Percentiles rank a stretch among this genome's conserved stretches.
These are phyloP conservation scores for Trichoderma pleuroti DNA, from an alignment of 2,329 filamentous ascomycete species.

Conservation along the genomic window DNA sequence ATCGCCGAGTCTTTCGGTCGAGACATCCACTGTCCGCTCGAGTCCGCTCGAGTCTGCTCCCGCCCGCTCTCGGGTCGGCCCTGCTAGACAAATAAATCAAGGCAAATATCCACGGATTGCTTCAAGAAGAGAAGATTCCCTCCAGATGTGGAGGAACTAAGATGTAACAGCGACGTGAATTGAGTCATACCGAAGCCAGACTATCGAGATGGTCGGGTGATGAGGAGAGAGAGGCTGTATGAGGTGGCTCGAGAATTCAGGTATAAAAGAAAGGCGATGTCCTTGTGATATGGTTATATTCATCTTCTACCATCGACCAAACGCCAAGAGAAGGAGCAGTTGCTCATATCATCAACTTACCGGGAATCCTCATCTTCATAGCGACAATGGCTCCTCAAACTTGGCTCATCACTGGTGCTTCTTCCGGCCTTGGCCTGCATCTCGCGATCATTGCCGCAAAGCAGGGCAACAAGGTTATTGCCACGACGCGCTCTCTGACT, in stretches of 20 bases:
- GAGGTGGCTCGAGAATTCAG: background rate
- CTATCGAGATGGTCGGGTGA: background rate
- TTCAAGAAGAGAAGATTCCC: background rate
- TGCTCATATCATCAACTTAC: too few relatives aligned
- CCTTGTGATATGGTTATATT: background rate
- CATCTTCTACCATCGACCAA: background rate
- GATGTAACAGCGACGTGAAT: background rate
- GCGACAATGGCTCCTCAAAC: slow-evolving; percentile 4
- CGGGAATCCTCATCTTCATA: background rate
- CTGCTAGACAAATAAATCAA: background rate
- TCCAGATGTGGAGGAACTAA: background rate
- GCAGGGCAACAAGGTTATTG: slow-evolving; percentile 12
- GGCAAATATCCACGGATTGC: background rate
- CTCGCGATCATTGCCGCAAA: slow-evolving; percentile 6
- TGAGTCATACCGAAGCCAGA: slow-evolving; percentile 3
- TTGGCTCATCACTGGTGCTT: slow-evolving; percentile 17
- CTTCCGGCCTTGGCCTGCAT: slow-evolving; percentile 7
- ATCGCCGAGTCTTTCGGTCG: background rate
- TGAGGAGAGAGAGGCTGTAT: background rate
- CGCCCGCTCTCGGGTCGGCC: background rate
- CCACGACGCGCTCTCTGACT: background rate
- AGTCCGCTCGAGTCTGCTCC: slow-evolving; percentile 1
- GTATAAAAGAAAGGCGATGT: background rate
- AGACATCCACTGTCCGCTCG: background rate
- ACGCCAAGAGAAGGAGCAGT: background rate